phyloP scores from a whole-genome alignment of 1,284 basidiomycete genomes.

The Apiotrichum siamense region DNA sequence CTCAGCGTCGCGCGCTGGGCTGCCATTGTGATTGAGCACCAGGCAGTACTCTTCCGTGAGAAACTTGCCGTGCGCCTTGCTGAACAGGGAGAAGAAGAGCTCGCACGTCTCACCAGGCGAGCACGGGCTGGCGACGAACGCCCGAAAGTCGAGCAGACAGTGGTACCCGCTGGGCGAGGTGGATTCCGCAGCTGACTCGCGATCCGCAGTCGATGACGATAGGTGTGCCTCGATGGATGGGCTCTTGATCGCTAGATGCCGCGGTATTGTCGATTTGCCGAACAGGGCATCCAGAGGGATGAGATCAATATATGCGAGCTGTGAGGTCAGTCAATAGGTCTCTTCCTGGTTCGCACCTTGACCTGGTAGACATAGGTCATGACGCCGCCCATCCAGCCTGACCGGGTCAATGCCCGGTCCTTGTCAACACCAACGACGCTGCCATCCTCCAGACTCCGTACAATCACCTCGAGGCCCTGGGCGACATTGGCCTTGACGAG shows the following conservation, averaged over 20 bases:
- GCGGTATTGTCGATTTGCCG: slow-evolving; percentile 19
- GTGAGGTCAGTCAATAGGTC: background rate
- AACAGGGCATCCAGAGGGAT: slow-evolving; percentile 44
- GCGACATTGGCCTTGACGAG: slow-evolving; percentile 86
- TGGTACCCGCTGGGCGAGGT: slow-evolving; percentile 57
- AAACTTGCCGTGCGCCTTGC: slow-evolving; percentile 71
- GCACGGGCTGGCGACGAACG: slow-evolving; percentile 85
- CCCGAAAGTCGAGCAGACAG: slow-evolving; percentile 79
- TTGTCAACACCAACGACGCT: slow-evolving; percentile 76
- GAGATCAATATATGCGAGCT: slow-evolving; percentile 69
- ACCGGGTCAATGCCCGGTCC: slow-evolving; percentile 65
- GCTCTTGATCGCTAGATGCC: slow-evolving; percentile 6
- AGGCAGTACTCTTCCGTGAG: slow-evolving; percentile 92
- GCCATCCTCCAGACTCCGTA: slow-evolving; percentile 86
- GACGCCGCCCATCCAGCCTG: slow-evolving; percentile 62
- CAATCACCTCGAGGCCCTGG: slow-evolving; percentile 89
- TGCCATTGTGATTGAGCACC: slow-evolving; percentile 84
- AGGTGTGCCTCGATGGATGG: slow-evolving; percentile 8
- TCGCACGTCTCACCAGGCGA: slow-evolving; percentile 85
- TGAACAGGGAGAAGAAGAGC: slow-evolving; percentile 89
- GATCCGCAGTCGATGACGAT: background rate
- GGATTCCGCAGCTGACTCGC: background rate
- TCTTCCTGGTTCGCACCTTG: slow-evolving; percentile 24
- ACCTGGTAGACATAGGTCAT: slow-evolving; percentile 68
- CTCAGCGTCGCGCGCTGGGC: slow-evolving; percentile 65